Conservation (phyloP, 768 basidiomycete genomes). For the Lentinula guzmanii region DNA sequence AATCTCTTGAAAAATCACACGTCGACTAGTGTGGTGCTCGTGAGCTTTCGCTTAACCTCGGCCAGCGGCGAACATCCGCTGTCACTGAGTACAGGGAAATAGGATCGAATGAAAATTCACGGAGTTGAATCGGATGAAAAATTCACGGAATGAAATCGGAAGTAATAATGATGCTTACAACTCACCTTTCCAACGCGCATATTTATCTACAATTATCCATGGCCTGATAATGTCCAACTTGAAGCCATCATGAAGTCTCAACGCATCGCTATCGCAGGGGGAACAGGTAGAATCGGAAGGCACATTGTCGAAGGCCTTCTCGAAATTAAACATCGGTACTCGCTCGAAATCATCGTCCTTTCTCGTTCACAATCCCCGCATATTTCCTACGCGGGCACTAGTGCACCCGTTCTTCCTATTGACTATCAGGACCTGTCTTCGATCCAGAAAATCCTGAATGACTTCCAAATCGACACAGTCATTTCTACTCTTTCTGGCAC, state of each 20-base stretch:
- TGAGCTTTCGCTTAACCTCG: too few relatives aligned
- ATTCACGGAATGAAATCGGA: not conserved
- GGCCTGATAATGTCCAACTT: not conserved
- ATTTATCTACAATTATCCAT: not conserved
- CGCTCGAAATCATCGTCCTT: not conserved
- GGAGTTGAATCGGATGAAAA: not conserved
- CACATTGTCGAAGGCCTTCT: conserved; percentile 6
- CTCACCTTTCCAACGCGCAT: not conserved
- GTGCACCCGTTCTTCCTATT: not conserved
- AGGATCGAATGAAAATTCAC: not conserved
- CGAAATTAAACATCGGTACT: not conserved
- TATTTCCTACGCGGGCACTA: not conserved
- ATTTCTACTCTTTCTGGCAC: not conserved
- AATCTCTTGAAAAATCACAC: too few relatives aligned
- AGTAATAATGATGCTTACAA: not conserved
- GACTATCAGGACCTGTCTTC: not conserved
- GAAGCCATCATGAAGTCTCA: not conserved
- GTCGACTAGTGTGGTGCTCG: too few relatives aligned
- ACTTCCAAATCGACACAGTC: conserved; percentile 1
- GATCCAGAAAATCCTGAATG: not conserved
- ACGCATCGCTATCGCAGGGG: conserved; percentile 5
- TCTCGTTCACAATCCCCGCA: not conserved
- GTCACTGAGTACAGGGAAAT: too few relatives aligned
- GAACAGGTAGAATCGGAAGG: conserved; percentile 3
- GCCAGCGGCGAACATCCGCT: too few relatives aligned